These are phyloP conservation scores for Ophiosphaerella herpotricha DNA, from an alignment of 2,329 filamentous ascomycete genomes.

Conservation along the genomic window DNA sequence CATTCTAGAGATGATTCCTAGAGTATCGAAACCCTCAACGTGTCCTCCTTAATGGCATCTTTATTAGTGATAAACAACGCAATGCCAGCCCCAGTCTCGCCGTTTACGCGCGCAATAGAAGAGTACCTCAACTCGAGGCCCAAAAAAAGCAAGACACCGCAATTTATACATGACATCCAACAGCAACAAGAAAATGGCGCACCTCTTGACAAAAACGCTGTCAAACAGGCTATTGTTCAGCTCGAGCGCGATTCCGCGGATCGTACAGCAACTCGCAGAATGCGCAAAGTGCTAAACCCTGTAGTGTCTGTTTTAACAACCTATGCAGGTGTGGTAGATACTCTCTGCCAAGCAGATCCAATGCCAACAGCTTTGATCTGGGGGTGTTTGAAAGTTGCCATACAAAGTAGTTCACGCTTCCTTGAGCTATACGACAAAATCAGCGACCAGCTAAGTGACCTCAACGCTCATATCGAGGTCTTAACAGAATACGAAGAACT, in stretches of 20 bases:
- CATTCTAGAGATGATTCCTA: too few species aligned
- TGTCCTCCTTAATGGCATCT: too few species aligned
- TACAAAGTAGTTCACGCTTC: background rate
- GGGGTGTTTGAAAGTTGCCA: slow-evolving; percentile 1
- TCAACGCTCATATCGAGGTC: background rate
- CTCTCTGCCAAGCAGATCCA: slow-evolving; percentile 1
- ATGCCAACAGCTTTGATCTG: slow-evolving; percentile 5
- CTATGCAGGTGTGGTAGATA: background rate
- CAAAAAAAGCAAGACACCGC: slow-evolving; percentile 2
- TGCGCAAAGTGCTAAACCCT: slow-evolving; percentile 3
- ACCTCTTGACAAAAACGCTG: background rate
- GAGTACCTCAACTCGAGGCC: slow-evolving; percentile 1
- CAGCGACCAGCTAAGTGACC: background rate
- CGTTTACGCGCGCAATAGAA: background rate
- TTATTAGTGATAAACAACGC: too few species aligned
- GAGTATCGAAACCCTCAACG: too few species aligned
- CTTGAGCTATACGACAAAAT: slow-evolving; percentile 3
- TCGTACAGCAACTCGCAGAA: slow-evolving; percentile 1
- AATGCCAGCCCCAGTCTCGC: background rate
- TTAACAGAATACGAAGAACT: slow-evolving; percentile 1
- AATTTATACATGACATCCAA: slow-evolving; percentile 3
- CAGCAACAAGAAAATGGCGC: slow-evolving; percentile 1
- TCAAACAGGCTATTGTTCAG: slow-evolving; percentile 1
- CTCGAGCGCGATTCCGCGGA: slow-evolving; percentile 1
- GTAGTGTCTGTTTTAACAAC: slow-evolving; percentile 1